Conservation (phyloP, 1,139 yeast species). For the Diutina sp. region DNA sequence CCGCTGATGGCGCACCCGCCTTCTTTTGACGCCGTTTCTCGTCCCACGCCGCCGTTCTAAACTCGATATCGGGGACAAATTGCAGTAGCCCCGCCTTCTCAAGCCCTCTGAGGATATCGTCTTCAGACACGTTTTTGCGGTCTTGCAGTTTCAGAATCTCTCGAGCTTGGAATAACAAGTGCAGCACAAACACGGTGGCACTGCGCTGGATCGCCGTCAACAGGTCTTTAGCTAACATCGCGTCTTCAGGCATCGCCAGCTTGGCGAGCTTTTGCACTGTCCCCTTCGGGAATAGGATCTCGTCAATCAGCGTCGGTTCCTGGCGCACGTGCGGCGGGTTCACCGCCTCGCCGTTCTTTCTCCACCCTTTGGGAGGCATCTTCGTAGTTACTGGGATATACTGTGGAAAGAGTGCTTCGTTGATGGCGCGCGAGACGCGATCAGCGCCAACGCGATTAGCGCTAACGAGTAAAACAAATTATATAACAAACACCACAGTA, state of each 20-base stretch:
- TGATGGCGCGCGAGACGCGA: too few relatives aligned
- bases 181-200: slow-evolving; percentile 63
- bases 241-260: slow-evolving; percentile 13
- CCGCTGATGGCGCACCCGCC: slow-evolving; percentile 13
- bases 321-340: slow-evolving; percentile 41
- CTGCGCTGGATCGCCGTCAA: slow-evolving; percentile 55
- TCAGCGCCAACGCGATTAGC: too few relatives aligned
- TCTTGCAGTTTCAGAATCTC: slow-evolving; percentile 35
- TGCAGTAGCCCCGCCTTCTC: slow-evolving; percentile 42
- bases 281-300: slow-evolving; percentile 53
- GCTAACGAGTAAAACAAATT: too few relatives aligned
- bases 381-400: background rate
- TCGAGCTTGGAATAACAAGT: slow-evolving; percentile 51
- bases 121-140: slow-evolving; percentile 52
- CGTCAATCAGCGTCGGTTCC: slow-evolving; percentile 54
- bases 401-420: too few relatives aligned
- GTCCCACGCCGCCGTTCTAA: slow-evolving; percentile 34
- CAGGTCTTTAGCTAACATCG: slow-evolving; percentile 51
- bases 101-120: slow-evolving; percentile 49
- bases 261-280: slow-evolving; percentile 51
- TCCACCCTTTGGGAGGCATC: slow-evolving; percentile 82
- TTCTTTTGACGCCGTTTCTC: slow-evolving; percentile 27
- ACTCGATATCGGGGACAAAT: slow-evolving; percentile 40
- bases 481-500: too few relatives aligned
- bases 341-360: slow-evolving; percentile 59